These are phyloP conservation scores for Trichoderma pleuroti DNA, from an alignment of 2,329 filamentous ascomycete genomes.

Conservation along the genomic window DNA sequence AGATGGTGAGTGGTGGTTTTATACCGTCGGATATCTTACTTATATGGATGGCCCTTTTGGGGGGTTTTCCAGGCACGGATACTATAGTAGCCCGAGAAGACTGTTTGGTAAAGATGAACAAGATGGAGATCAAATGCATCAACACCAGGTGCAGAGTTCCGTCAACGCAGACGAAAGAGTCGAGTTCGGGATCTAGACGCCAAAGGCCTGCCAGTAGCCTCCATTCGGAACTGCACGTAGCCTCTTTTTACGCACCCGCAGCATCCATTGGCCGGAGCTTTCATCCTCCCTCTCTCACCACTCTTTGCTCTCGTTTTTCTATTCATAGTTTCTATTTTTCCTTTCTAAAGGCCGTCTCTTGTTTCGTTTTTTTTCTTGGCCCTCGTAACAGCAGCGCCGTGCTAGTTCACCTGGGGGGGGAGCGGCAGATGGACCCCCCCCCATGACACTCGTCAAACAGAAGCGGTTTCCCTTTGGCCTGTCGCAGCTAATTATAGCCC, in stretches of 20 bases:
- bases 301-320: neutral
- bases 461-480: neutral
- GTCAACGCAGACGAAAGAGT: neutral
- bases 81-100: too few species aligned
- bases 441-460: neutral
- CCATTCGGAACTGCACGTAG: constrained; percentile 6
- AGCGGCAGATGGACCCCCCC: neutral
- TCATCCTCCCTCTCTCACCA: neutral
- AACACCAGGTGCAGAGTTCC: neutral
- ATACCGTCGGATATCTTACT: neutral
- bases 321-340: neutral
- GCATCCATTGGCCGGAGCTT: neutral
- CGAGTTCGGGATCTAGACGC: neutral
- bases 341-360: neutral
- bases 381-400: neutral
- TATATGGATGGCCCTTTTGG: neutral
- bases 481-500: constrained; percentile 11
- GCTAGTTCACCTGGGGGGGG: neutral
- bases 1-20: neutral
- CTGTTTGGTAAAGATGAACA: too few species aligned
- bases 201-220: neutral
- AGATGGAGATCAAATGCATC: neutral
- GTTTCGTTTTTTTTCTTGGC: neutral
- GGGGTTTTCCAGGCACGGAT: neutral
- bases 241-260: constrained; percentile 1